A percentile compares a stretch with the other conserved stretches of the same genome.
These are phyloP conservation scores for Alternaria ethzedia DNA, from an alignment of 2,329 filamentous ascomycete species.

Conservation along the genomic window DNA sequence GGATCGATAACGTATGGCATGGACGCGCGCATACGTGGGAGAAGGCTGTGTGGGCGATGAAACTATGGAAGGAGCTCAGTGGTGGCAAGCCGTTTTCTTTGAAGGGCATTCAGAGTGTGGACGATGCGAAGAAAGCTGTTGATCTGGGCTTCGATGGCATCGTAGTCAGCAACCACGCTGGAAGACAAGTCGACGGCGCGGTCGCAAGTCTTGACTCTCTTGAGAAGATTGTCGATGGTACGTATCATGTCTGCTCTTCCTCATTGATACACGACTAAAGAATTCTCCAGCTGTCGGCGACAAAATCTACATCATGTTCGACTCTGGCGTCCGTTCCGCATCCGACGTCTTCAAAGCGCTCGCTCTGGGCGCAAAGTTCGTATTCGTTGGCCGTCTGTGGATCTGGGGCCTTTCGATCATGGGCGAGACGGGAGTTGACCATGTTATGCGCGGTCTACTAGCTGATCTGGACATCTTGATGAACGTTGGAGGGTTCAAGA, in stretches of 20 bases:
- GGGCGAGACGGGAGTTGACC: slow-evolving; percentile 66
- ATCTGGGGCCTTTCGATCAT: slow-evolving; percentile 66
- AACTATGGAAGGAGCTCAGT: slow-evolving; percentile 61
- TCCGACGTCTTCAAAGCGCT: slow-evolving; percentile 67
- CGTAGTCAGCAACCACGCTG: slow-evolving; percentile 74
- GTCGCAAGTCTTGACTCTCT: slow-evolving; percentile 65
- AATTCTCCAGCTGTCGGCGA: slow-evolving; percentile 54
- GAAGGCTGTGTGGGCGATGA: slow-evolving; percentile 69
- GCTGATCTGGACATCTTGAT: slow-evolving; percentile 69
- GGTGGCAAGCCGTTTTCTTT: slow-evolving; percentile 66
- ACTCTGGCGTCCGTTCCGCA: slow-evolving; percentile 64
- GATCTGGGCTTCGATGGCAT: slow-evolving; percentile 70
- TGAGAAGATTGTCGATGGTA: slow-evolving; percentile 63
- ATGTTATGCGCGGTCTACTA: slow-evolving; percentile 67
- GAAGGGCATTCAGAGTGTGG: slow-evolving; percentile 73
- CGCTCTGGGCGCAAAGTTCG: slow-evolving; percentile 66
- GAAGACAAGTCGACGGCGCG: slow-evolving; percentile 68
- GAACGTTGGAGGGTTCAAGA: slow-evolving; percentile 63
- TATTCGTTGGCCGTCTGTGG: slow-evolving; percentile 67
- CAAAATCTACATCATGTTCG: slow-evolving; percentile 63
- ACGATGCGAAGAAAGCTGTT: slow-evolving; percentile 67
- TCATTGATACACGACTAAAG: background rate
- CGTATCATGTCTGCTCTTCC: slow-evolving; percentile 11
- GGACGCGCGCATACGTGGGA: slow-evolving; percentile 69
- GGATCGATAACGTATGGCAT: slow-evolving; percentile 72